These are phyloP conservation scores for Musa beccarii DNA, from an alignment of 176 grass and related monocot species.

Conservation along the genomic window DNA sequence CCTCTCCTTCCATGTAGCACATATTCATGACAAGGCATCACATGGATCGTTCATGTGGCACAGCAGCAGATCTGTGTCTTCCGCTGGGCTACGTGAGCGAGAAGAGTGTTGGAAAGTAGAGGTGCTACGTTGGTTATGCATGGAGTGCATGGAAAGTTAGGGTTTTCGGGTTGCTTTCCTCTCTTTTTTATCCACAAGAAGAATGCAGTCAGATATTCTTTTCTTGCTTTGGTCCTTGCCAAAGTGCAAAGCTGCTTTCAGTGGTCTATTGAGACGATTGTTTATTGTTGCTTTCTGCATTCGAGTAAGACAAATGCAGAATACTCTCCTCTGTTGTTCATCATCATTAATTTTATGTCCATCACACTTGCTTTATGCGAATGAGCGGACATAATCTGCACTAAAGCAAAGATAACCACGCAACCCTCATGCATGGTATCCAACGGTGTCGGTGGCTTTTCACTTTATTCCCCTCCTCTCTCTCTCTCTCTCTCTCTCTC, in stretches of 20 bases:
- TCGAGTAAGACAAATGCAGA: neutral
- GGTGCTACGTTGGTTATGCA: conserved; percentile 2
- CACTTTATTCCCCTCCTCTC: conserved; percentile 58
- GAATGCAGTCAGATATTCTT: neutral
- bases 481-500: conserved; percentile 29
- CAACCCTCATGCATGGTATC: conserved; percentile 21
- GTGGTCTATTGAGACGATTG: neutral
- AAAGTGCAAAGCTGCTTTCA: neutral
- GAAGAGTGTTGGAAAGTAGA: neutral
- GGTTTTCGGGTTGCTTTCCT: neutral
- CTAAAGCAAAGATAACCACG: conserved; percentile 23
- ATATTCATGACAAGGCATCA: neutral
- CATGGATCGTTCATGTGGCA: neutral
- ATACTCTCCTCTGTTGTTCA: neutral
- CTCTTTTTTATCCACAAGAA: conserved; percentile 3
- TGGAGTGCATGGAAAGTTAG: conserved; percentile 9
- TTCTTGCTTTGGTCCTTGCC: neutral
- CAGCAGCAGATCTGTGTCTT: neutral
- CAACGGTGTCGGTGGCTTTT: conserved; percentile 48
- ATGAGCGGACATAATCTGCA: neutral
- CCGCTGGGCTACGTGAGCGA: neutral
- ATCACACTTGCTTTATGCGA: neutral
- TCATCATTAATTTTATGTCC: neutral
- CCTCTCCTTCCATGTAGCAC: neutral
- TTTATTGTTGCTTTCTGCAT: neutral